These are phyloP conservation scores for Colletotrichum agaves DNA, from an alignment of 2,329 filamentous ascomycete genomes.

Conservation along the genomic window DNA sequence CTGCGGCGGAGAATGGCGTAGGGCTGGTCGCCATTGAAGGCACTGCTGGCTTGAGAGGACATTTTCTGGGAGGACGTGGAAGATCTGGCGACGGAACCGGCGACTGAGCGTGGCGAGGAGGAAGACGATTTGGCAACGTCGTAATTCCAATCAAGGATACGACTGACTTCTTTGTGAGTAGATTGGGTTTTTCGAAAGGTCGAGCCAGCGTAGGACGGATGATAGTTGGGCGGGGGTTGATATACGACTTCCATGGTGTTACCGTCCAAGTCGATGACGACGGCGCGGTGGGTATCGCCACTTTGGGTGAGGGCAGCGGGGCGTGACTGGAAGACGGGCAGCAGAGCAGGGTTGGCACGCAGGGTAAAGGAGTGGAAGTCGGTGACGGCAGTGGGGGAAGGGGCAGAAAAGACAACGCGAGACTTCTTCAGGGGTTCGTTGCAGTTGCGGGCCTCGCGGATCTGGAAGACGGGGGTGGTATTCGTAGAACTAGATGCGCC, in stretches of 20 bases:
- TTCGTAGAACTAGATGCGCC: slow-evolving; percentile 47
- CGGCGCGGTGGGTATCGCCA: slow-evolving; percentile 56
- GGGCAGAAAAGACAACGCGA: slow-evolving; percentile 74
- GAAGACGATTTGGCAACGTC: slow-evolving; percentile 48
- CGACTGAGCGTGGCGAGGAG: not conserved
- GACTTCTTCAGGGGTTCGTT: slow-evolving; percentile 54
- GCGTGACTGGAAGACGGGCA: slow-evolving; percentile 51
- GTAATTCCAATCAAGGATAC: slow-evolving; percentile 62
- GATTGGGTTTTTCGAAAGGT: slow-evolving; percentile 50
- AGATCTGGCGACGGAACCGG: slow-evolving; percentile 7
- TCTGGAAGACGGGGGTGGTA: slow-evolving; percentile 54
- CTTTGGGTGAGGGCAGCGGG: slow-evolving; percentile 50
- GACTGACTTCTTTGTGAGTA: slow-evolving; percentile 52
- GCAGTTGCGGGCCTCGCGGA: slow-evolving; percentile 55
- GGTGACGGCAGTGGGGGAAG: slow-evolving; percentile 71
- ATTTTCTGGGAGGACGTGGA: slow-evolving; percentile 36
- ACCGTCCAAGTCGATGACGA: slow-evolving; percentile 81
- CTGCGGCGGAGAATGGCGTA: slow-evolving; percentile 46
- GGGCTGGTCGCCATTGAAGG: slow-evolving; percentile 40
- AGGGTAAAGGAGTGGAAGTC: slow-evolving; percentile 78
- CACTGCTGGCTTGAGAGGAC: slow-evolving; percentile 39
- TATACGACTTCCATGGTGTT: slow-evolving; percentile 86
- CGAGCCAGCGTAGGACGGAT: slow-evolving; percentile 48
- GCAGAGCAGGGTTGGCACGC: slow-evolving; percentile 67
- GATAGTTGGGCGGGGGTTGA: slow-evolving; percentile 49